Conservation (phyloP, 208 protist species). For the Crithidia fasciculata region DNA sequence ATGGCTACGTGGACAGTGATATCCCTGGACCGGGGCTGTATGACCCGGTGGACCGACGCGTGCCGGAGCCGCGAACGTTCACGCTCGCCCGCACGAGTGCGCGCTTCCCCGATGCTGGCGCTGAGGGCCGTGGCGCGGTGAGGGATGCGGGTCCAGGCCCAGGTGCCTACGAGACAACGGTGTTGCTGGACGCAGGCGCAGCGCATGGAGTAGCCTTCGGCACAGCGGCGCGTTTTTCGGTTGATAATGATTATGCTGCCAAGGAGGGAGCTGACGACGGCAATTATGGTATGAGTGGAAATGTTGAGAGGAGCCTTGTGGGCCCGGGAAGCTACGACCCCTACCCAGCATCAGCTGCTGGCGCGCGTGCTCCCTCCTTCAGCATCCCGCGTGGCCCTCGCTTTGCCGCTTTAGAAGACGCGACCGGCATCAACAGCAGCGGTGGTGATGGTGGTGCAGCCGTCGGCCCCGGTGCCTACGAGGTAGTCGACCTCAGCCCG, state of each 20-base stretch:
- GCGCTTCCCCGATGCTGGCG: conserved; percentile 17
- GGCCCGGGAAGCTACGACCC: conserved; percentile 64
- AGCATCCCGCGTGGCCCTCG: conserved; percentile 21
- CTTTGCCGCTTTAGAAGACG: background rate
- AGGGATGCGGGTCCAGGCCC: conserved; percentile 30
- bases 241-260: conserved; percentile 1
- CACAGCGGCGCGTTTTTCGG: conserved; percentile 40
- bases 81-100: conserved; percentile 28
- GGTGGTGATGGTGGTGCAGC: background rate
- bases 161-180: conserved; percentile 26
- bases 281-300: background rate
- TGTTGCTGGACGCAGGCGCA: background rate
- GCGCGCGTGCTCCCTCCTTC: background rate
- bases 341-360: background rate
- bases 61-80: conserved; percentile 11
- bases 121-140: background rate
- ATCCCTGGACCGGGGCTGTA: conserved; percentile 63
- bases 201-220: conserved; percentile 30
- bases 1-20: background rate
- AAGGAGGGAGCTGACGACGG: too few relatives aligned
- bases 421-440: background rate
- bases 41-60: conserved; percentile 27
- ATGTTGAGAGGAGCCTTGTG: background rate
- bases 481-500: conserved; percentile 34
- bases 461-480: conserved; percentile 34